phyloP scores from a whole-genome alignment of 2,329 filamentous ascomycete genomes.

The Alternaria sp. region DNA sequence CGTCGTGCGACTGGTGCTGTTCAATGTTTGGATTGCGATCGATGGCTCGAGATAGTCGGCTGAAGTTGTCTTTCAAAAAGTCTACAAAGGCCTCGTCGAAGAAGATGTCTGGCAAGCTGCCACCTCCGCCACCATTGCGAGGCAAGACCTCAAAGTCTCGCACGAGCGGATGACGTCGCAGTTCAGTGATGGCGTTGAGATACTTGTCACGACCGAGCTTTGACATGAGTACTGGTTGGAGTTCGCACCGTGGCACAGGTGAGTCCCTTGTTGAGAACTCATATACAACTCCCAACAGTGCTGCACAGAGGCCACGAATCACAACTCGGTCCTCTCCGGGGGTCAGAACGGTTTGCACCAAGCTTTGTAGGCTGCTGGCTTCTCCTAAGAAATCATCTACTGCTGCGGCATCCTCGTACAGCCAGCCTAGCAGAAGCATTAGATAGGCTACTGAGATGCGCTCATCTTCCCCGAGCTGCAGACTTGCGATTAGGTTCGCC shows the following conservation, averaged over 20 bases:
- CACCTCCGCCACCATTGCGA: slow-evolving; percentile 63
- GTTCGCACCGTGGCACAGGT: slow-evolving; percentile 79
- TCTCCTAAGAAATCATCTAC: slow-evolving; percentile 94
- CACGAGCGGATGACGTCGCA: slow-evolving; percentile 79
- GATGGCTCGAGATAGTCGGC: slow-evolving; percentile 80
- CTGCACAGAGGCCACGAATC: slow-evolving; percentile 82
- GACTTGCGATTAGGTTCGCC: slow-evolving; percentile 81
- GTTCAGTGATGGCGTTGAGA: slow-evolving; percentile 77
- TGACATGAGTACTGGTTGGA: slow-evolving; percentile 79
- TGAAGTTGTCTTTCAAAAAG: slow-evolving; percentile 96
- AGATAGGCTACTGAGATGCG: slow-evolving; percentile 84
- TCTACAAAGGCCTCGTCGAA: slow-evolving; percentile 89
- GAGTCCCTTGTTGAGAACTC: slow-evolving; percentile 99
- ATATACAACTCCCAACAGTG: slow-evolving; percentile 87
- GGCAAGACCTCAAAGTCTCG: slow-evolving; percentile 89
- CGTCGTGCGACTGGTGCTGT: slow-evolving; percentile 83
- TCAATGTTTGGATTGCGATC: slow-evolving; percentile 91
- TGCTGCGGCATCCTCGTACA: slow-evolving; percentile 90
- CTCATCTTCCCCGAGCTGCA: slow-evolving; percentile 79
- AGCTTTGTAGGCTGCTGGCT: slow-evolving; percentile 87
- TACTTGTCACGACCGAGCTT: slow-evolving; percentile 87
- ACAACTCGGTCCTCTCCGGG: slow-evolving; percentile 66
- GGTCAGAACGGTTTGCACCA: slow-evolving; percentile 74
- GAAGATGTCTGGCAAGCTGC: slow-evolving; percentile 77
- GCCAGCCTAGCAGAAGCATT: slow-evolving; percentile 86